Base-by-base conservation (phyloP, 2,329 filamentous ascomycete species). In the Pyrenophora seminiperda region DNA sequence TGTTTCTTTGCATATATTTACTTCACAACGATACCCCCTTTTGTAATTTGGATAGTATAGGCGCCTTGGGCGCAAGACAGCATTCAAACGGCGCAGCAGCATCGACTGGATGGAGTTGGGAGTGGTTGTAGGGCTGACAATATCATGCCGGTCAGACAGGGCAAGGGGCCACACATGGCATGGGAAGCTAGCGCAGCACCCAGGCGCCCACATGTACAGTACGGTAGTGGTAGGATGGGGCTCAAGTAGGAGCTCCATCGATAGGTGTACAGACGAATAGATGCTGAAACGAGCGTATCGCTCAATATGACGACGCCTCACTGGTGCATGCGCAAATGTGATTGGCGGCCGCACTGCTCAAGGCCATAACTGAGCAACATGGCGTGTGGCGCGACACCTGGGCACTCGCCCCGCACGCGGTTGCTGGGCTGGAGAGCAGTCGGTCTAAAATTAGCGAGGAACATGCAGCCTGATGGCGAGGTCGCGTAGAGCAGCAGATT, bases 1-100 rank as follows among this genome's bases (percentile, higher is more conserved):
- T 62, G 50, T 68, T 66, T 59, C 57, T 63, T 73, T 73, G 66
- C 67, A 69, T 62, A 72, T 73, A 71, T 62, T 69, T 54, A 56
- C 58, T 61, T 47, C 54, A 41, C 39, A 32, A 61, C 64, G 70
- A 74, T 74, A 74, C 70, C 72, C 72, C 65, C 29, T 50, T 66
- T 68, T 71, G 62, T 72, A 72, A 69, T 73, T 71, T 67, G 59
- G 61, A 64, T 60, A 60, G 59, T 54, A 61, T 56, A 53, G 45
- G 53, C 53, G 59, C 47, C 29, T 41, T 48, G 54, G 56, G 53
- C 48, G 57, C 52, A 54, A 51, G 47, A 58, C 47, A 62, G 56
- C 62, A 63, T 65, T 49, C 48, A 45, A 52, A 65, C 45, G 61
- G 62, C 58, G 59, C 53, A 54, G 45, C 59, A 40, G 56, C 53